These are phyloP conservation scores for Trichoderma parareesei DNA, from an alignment of 495 filamentous ascomycete genomes.

Conservation along the genomic window DNA sequence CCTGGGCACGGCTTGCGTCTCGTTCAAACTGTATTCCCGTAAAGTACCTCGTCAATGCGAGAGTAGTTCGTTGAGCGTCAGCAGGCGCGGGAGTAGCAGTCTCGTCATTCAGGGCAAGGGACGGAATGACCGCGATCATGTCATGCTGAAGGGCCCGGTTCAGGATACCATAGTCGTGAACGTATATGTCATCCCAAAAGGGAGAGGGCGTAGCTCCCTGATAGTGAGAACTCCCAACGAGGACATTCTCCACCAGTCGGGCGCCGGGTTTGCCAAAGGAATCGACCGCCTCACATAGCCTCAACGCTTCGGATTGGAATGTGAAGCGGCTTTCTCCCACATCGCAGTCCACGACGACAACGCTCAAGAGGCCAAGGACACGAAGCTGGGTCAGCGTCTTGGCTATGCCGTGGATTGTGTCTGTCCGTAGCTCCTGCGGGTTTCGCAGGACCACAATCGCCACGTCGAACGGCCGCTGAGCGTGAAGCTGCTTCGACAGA, in stretches of 20 bases:
- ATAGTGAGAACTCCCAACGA: conserved; percentile 33
- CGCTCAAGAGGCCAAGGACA: conserved; percentile 69
- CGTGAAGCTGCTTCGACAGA: neutral
- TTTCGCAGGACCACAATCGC: conserved; percentile 78
- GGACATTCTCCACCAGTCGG: conserved; percentile 54
- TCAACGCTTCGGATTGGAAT: conserved; percentile 58
- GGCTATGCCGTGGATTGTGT: conserved; percentile 64
- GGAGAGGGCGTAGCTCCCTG: conserved; percentile 18
- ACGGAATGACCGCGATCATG: conserved; percentile 68
- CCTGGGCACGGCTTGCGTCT: conserved; percentile 22
- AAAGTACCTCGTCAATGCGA: conserved; percentile 66
- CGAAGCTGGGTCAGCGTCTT: conserved; percentile 76
- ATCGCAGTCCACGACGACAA: conserved; percentile 71
- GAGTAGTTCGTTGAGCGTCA: conserved; percentile 56
- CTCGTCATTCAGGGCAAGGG: conserved; percentile 57
- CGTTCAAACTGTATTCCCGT: conserved; percentile 45
- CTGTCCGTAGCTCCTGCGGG: conserved; percentile 59
- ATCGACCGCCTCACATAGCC: conserved; percentile 67
- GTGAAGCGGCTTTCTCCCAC: conserved; percentile 25
- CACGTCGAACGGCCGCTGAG: conserved; percentile 36
- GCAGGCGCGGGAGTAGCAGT: conserved; percentile 47
- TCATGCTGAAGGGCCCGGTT: conserved; percentile 63
- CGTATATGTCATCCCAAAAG: conserved; percentile 24
- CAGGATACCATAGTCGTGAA: conserved; percentile 47
- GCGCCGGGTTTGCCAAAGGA: conserved; percentile 55